Evolutionary conservation across 2,329 filamentous ascomycete species (phyloP).

Genomic region (Arthrobotrys sinensis): DNA sequence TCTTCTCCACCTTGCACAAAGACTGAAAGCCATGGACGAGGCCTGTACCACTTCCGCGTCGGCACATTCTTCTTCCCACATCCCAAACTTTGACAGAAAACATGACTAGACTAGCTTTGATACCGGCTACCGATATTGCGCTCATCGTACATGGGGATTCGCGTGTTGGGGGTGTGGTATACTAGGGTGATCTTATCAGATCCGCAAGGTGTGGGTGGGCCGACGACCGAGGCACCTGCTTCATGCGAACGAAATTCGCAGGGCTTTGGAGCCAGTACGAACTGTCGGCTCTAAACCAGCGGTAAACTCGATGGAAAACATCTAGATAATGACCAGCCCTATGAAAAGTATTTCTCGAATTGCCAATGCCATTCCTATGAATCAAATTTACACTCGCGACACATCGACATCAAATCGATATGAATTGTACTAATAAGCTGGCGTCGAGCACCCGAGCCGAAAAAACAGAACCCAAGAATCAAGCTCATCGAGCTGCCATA

Average conservation of each 20-base stretch:
- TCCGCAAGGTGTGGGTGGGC: slow-evolving; percentile 21
- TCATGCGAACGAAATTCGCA: slow-evolving; percentile 1
- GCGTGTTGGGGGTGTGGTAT: slow-evolving; percentile 36
- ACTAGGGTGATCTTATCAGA: slow-evolving; percentile 35
- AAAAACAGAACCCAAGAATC: neutral
- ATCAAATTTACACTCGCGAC: too few relatives aligned
- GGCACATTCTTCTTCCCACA: neutral
- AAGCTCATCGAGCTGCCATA: slow-evolving; percentile 1
- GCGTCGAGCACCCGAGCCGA: too few relatives aligned
- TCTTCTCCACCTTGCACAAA: neutral
- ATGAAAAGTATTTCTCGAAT: too few relatives aligned
- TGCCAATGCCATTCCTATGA: too few relatives aligned
- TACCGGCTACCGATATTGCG: neutral
- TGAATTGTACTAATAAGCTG: neutral
- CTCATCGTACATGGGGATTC: slow-evolving; percentile 9
- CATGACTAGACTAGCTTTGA: neutral
- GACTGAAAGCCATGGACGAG: neutral
- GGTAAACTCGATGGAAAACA: neutral
- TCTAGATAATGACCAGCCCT: neutral
- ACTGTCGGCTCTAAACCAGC: neutral
- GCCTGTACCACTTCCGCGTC: neutral
- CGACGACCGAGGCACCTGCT: slow-evolving; percentile 8
- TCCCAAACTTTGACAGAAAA: neutral
- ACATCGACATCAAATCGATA: too few relatives aligned
- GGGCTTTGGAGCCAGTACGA: neutral